Evolutionary conservation across 192 early-diverging fungal species (phyloP).

Genomic region (Rhizophagus prolifer): DNA sequence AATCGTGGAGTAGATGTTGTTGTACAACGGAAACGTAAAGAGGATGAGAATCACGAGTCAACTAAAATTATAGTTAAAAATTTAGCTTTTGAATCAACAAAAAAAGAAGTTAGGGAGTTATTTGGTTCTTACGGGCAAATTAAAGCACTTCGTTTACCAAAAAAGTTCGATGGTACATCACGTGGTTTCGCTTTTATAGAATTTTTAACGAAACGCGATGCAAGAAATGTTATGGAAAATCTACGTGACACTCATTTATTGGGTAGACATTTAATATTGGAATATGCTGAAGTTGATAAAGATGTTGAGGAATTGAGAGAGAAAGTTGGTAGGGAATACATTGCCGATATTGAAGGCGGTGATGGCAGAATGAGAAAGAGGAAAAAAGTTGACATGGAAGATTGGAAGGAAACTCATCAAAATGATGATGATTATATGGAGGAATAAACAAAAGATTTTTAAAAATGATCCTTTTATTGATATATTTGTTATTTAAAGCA

Average conservation of each 20-base stretch:
- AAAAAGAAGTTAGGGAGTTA: conserved; percentile 87
- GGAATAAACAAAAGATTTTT: background rate
- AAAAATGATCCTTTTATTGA: background rate
- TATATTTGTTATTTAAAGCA: no score
- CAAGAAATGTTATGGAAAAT: conserved; percentile 82
- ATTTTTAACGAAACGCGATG: conserved; percentile 95
- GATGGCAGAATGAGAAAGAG: conserved; percentile 41
- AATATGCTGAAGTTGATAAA: conserved; percentile 90
- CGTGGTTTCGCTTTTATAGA: conserved; percentile 99
- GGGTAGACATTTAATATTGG: conserved; percentile 93
- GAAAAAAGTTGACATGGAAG: conserved; percentile 23
- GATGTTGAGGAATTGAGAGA: conserved; percentile 76
- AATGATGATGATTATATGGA: background rate
- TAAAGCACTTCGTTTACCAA: conserved; percentile 93
- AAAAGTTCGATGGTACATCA: conserved; percentile 89
- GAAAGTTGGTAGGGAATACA: conserved; percentile 82
- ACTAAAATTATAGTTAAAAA: conserved; percentile 92
- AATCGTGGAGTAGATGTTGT: conserved; percentile 37
- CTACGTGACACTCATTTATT: conserved; percentile 94
- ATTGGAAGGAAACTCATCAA: conserved; percentile 1
- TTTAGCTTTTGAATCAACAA: conserved; percentile 95
- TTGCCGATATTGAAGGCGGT: conserved; percentile 56
- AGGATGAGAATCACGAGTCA: conserved; percentile 56
- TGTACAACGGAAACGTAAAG: conserved; percentile 39
- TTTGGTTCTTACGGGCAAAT: conserved; percentile 91